Base-by-base conservation (phyloP, 1,139 yeast species). In the Geotrichum cucujoidarum region DNA sequence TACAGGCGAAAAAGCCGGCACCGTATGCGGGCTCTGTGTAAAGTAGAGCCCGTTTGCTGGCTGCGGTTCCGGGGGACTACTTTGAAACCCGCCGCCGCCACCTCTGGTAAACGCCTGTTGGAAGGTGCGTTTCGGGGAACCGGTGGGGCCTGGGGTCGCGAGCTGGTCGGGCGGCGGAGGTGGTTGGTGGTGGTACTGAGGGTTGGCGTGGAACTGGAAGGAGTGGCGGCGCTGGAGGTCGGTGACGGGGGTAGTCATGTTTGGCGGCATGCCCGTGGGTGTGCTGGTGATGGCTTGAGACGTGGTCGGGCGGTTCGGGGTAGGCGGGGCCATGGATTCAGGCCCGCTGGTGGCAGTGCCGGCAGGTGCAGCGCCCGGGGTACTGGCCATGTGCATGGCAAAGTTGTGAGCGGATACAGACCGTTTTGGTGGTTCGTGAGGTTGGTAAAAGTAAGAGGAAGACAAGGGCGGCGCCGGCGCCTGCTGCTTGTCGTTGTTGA, bases 91-190 rank as follows among this genome's bases (percentile, higher is more conserved):
- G 27, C 27, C 27, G 8, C 6, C 10, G 3, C 13, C 27, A 35
- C 4, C n/a, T n/a, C 29, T 13, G 16, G 32, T 37, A 27, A 55
- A 55, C 5, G 57, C 58, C 30, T 54, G 54, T 21, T 42, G 50
- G 27, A 53, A 55, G 27, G 53, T 54, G 29, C 57, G 45, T 37
- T 55, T 55, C 11, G 58, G 58, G 5, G 58, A 55, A 3, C 45
- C 43, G 22, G 48, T 54, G 6, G 33, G 33, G 3, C 33, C 33
- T 14, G 48, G 29, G 20, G 41, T 17, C 16, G 33, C 11, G 8
- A 6, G 27, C 10, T 24, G 27, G 27, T 24, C 8, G 6, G 27
- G 27, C 27, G 6, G 27, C 10, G 27, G 27, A 3, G 21, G 21
- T 16, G 42, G 40, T 13, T n/a, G n/a, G n/a, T n/a, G n/a, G n/a